These are phyloP conservation scores for Gardenia jasminoides DNA, from an alignment of 257 asterid genomes.

Conservation along the genomic window DNA sequence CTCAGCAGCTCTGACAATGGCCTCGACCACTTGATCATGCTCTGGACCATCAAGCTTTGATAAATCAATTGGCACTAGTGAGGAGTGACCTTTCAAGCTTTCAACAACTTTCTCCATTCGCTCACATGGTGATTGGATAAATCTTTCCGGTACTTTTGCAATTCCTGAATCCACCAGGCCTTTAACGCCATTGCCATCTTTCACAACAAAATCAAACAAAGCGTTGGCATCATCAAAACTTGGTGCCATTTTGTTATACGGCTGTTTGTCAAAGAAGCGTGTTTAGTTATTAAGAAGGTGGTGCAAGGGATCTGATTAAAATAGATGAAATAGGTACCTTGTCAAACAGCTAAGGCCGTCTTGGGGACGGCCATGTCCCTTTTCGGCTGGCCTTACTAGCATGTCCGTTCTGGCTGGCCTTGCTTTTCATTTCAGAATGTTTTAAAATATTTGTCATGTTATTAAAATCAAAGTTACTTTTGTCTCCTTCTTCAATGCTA, in stretches of 20 bases:
- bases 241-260: slow-evolving; percentile 19
- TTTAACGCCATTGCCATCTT: slow-evolving; percentile 36
- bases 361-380: too few relatives aligned
- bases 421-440: too few relatives aligned
- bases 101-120: slow-evolving; percentile 15
- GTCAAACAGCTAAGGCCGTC: too few relatives aligned
- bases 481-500: too few relatives aligned
- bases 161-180: slow-evolving; percentile 35
- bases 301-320: neutral
- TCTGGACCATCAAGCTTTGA: slow-evolving; percentile 30
- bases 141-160: slow-evolving; percentile 23
- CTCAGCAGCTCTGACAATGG: slow-evolving; percentile 31
- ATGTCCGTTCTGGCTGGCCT: too few relatives aligned
- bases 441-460: too few relatives aligned
- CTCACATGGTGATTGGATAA: slow-evolving; percentile 30
- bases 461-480: too few relatives aligned
- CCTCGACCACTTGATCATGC: slow-evolving; percentile 30
- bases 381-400: too few relatives aligned
- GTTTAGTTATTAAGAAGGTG: too few relatives aligned
- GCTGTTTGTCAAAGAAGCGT: too few relatives aligned
- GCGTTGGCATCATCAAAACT: slow-evolving; percentile 17
- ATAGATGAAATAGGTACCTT: too few relatives aligned
- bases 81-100: neutral
- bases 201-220: slow-evolving; percentile 32
- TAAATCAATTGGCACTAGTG: slow-evolving; percentile 26